Base-by-base conservation (phyloP, 2,329 filamentous ascomycete species). In the Epichloe coenophiala region DNA sequence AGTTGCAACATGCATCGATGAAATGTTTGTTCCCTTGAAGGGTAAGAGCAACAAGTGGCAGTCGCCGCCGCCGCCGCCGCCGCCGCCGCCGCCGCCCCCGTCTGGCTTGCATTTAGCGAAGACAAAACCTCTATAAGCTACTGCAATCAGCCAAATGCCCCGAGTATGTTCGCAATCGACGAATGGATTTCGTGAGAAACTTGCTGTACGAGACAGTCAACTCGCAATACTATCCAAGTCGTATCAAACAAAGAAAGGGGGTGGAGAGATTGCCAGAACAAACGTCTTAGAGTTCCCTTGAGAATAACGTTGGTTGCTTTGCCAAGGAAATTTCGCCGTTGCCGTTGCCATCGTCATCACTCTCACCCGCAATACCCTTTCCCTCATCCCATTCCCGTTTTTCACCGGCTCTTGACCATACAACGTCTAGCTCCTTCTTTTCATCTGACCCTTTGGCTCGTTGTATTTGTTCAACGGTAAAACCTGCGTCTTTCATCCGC, bases 401-500 rank as follows among this genome's bases (percentile, higher is more conserved):
- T 57, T 91, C 82, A 1, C 86, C 86, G 3, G 66, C 65, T 59
- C 81, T 84, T 38, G 76, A 74, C 88, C 88, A 95, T 47, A 71
- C 77, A 3, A 94, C 83, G 59, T 83, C 79, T 13, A 11, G 45
- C 54, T 83, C 79, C 38, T 73, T 74, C 61, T 79, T 75, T 12
- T 77, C 77, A 1, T 73, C 71, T 21, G 78, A 76, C 47, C 73
- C 80, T 63, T 84, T 81, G 80, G 56, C 52, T 38, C 54, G 60
- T 58, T 76, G 73, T 52, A 95, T 79, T 59, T 89, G 79, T 4
- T 81, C 78, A 15, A 89, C 85, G 1, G 78, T 80, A 61, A 95
- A 94, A 0, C 89, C 90, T 0, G 87, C 88, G 19, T 78, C 79
- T 36, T 81, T 81, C 53, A 96, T 68, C 52, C 89, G 73, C 48